Evolutionary conservation across 352 stramenopile genomes (phyloP).

Genomic region (Ophiocytium majus): DNA sequence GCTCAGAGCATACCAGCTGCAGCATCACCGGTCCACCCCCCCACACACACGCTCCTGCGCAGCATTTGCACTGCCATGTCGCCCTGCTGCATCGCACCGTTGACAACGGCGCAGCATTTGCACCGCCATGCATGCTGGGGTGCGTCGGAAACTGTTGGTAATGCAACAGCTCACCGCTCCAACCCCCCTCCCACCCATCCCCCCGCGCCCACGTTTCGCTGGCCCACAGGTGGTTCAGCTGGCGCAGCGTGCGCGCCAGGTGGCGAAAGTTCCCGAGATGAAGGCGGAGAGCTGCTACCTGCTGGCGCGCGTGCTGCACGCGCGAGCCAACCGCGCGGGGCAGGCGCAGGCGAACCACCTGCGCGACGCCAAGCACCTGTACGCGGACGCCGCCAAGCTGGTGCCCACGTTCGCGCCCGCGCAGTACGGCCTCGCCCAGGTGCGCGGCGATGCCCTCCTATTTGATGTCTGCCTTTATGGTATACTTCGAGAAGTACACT

Average conservation of each 20-base stretch:
- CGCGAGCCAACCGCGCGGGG: slow-evolving; percentile 57
- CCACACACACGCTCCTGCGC: neutral
- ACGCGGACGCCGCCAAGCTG: slow-evolving; percentile 81
- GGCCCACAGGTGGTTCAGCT: slow-evolving; percentile 63
- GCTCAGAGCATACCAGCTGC: too few relatives aligned
- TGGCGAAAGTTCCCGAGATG: slow-evolving; percentile 72
- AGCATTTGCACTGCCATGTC: neutral
- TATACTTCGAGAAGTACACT: slow-evolving; percentile 14
- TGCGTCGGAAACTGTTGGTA: neutral
- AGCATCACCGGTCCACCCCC: too few relatives aligned
- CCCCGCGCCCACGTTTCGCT: neutral
- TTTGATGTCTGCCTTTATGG: neutral
- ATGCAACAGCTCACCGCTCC: neutral
- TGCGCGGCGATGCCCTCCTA: neutral
- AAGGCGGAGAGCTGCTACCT: slow-evolving; percentile 93
- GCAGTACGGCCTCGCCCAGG: slow-evolving; percentile 68
- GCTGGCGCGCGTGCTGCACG: slow-evolving; percentile 89
- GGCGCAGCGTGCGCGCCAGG: slow-evolving; percentile 66
- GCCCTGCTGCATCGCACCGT: neutral
- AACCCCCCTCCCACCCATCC: neutral
- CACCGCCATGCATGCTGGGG: neutral
- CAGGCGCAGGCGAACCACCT: slow-evolving; percentile 65
- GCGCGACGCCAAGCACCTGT: slow-evolving; percentile 81
- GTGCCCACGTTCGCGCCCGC: slow-evolving; percentile 65
- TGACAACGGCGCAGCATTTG: neutral